Conservation (phyloP, 2,329 filamentous ascomycete genomes). For the Fusarium sp. region DNA sequence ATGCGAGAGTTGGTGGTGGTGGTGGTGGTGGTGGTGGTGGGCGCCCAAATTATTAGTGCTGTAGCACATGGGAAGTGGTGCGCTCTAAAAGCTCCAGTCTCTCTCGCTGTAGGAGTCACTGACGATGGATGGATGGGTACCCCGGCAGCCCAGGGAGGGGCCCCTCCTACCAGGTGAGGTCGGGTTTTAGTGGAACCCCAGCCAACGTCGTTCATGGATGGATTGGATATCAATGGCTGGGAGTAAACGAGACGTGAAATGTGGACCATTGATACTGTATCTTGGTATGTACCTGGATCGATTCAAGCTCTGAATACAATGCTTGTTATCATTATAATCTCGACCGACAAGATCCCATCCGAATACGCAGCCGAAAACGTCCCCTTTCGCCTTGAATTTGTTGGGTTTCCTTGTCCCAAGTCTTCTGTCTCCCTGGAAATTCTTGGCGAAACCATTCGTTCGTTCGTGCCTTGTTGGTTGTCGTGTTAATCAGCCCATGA, state of each 20-base stretch:
- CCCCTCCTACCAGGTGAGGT: neutral
- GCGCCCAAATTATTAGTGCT: conserved; percentile 5
- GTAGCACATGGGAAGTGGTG: neutral
- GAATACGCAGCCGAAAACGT: neutral
- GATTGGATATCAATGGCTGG: neutral
- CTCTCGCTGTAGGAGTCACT: neutral
- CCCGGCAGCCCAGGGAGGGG: neutral
- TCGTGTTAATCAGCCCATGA: conserved; percentile 28
- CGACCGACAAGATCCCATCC: neutral
- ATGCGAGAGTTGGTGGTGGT: neutral
- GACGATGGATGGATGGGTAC: neutral
- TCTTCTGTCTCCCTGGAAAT: neutral
- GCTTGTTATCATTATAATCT: neutral
- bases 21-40: conserved; percentile 3
- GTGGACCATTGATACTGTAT: neutral
- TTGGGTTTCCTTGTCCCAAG: neutral
- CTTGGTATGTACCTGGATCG: neutral
- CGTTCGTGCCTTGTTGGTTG: conserved; percentile 8
- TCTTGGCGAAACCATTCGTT: neutral
- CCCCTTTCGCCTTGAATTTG: neutral
- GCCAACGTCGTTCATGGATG: neutral
- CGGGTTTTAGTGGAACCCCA: conserved; percentile 1
- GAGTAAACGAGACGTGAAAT: neutral
- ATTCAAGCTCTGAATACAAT: neutral
- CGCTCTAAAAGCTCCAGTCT: neutral